These are phyloP conservation scores for Trametes punicea DNA, from an alignment of 768 basidiomycete genomes.

Conservation along the genomic window DNA sequence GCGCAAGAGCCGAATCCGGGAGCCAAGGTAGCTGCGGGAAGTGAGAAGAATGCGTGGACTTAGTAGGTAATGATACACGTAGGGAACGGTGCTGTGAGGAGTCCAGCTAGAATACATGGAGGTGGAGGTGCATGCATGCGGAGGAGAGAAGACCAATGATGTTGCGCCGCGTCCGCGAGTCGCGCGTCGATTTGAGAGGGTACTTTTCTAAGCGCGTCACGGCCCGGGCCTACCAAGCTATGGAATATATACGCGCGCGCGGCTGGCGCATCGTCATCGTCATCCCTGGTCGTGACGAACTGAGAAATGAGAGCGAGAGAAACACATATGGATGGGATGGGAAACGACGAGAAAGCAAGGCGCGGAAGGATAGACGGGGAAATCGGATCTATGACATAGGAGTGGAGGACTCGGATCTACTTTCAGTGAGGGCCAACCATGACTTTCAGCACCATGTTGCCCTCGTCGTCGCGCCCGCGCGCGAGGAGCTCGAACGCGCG, in stretches of 20 bases:
- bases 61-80: conserved; percentile 20
- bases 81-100: conserved; percentile 1
- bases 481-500: conserved; percentile 81
- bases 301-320: background rate
- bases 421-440: conserved; percentile 52
- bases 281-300: background rate
- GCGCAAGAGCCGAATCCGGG: background rate
- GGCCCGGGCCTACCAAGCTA: background rate
- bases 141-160: conserved; percentile 6
- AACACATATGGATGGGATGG: too few species aligned
- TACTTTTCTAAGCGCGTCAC: conserved; percentile 8
- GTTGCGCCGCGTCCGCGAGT: conserved; percentile 8
- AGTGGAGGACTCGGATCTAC: background rate
- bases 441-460: conserved; percentile 85
- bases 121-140: background rate
- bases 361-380: background rate
- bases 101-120: conserved; percentile 12
- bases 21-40: background rate
- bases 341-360: background rate
- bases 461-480: conserved; percentile 73
- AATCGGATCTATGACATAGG: conserved; percentile 4
- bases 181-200: background rate
- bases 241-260: conserved; percentile 1
- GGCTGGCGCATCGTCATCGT: conserved; percentile 9
- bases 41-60: background rate